phyloP scores from a whole-genome alignment of 2,329 filamentous ascomycete species.

The Didymella pomorum region DNA sequence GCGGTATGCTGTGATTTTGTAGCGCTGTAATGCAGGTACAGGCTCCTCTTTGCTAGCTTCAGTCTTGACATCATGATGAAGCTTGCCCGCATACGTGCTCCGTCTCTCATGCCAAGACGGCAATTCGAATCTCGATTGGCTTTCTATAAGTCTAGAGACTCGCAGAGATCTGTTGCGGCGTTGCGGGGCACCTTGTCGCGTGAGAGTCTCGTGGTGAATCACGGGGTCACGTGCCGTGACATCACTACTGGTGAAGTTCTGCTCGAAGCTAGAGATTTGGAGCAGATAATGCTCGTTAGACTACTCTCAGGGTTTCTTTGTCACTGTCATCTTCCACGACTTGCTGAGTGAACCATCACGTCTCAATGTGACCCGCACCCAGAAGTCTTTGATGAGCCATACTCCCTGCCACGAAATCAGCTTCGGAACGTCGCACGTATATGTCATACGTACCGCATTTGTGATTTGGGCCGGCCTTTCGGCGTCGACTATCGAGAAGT shows the following conservation, averaged over 20 bases:
- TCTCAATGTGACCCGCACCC: not conserved
- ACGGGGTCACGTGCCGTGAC: constrained; percentile 18
- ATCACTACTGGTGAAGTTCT: not conserved
- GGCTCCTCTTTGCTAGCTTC: constrained; percentile 14
- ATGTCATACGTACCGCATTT: not conserved
- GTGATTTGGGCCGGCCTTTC: not conserved
- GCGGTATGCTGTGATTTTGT: constrained; percentile 16
- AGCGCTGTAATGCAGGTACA: constrained; percentile 19
- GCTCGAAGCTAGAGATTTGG: not conserved
- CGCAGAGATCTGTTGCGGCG: not conserved
- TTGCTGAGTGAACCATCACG: not conserved
- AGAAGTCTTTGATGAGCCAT: not conserved
- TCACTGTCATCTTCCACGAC: not conserved
- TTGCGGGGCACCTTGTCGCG: not conserved
- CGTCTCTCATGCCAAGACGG: constrained; percentile 1
- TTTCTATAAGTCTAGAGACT: not conserved
- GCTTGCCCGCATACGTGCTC: constrained; percentile 10
- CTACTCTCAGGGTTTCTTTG: not conserved
- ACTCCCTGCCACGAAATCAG: not conserved
- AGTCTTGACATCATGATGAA: constrained; percentile 25
- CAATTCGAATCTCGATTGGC: not conserved
- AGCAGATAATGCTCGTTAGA: not conserved
- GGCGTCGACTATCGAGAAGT: not conserved
- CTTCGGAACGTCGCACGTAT: not conserved
- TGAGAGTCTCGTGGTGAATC: not conserved